phyloP scores from a whole-genome alignment of 257 asterid species.

The Ehretia macrophylla region DNA sequence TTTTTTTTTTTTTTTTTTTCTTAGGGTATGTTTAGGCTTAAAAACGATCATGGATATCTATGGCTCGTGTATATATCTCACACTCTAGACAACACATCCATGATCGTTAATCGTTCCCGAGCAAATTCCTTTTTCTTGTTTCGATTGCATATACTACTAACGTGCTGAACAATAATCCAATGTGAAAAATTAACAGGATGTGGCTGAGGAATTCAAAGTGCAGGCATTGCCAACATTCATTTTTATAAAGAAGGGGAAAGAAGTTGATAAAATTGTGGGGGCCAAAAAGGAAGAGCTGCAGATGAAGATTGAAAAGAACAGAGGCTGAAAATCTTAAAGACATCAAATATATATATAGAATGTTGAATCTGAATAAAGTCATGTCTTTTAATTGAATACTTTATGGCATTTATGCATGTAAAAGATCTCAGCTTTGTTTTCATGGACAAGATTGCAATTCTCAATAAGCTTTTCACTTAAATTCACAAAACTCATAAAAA shows the following conservation, averaged over 20 bases:
- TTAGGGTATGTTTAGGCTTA: too few species aligned
- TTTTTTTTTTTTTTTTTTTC: neutral
- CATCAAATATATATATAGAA: too few species aligned
- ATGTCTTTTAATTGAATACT: neutral
- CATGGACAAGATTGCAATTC: too few species aligned
- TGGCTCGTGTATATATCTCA: too few species aligned
- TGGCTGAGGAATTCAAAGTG: conserved; percentile 57
- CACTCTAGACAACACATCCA: too few species aligned
- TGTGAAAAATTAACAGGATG: conserved; percentile 56
- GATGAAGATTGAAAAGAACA: conserved; percentile 55
- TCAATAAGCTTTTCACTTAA: too few species aligned
- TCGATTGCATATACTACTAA: neutral
- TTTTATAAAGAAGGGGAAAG: conserved; percentile 55
- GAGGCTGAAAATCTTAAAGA: conserved; percentile 5
- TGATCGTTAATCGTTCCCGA: too few species aligned
- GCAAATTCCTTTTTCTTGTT: neutral
- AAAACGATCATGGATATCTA: too few species aligned
- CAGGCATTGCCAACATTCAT: conserved; percentile 65
- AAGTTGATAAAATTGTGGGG: conserved; percentile 50
- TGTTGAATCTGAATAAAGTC: neutral
- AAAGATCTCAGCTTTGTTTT: neutral
- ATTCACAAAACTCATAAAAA: too few species aligned
- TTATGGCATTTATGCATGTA: neutral
- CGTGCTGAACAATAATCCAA: too few species aligned
- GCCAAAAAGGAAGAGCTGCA: conserved; percentile 52